These are phyloP conservation scores for Hamiltosporidium magnivora DNA, from an alignment of 371 early-diverging fungal genomes.

Conservation along the genomic window DNA sequence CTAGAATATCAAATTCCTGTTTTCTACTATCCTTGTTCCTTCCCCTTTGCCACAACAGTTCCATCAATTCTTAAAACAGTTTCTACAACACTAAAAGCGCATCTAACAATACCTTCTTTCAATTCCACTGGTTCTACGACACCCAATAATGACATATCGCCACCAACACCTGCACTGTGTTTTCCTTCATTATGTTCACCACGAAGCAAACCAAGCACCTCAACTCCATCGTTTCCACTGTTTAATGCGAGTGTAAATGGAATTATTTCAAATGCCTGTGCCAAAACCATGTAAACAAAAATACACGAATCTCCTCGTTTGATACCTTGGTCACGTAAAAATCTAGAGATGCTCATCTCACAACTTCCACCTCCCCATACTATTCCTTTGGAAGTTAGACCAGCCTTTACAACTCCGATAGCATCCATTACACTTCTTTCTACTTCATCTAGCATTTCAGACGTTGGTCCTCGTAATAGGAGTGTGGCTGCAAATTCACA, in stretches of 20 bases:
- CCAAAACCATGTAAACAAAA: constrained; percentile 47
- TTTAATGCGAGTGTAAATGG: constrained; percentile 52
- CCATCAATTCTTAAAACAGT: background rate
- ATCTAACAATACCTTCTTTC: constrained; percentile 51
- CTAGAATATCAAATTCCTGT: no score
- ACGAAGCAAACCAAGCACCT: constrained; percentile 38
- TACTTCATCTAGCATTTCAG: constrained; percentile 97
- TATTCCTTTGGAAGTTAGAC: constrained; percentile 75
- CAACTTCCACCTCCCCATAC: constrained; percentile 95
- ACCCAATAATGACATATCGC: constrained; percentile 32
- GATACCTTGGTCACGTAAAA: background rate
- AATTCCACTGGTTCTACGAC: constrained; percentile 54
- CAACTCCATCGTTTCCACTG: constrained; percentile 48
- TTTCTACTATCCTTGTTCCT: no score
- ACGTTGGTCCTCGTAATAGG: constrained; percentile 90
- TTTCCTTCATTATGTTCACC: constrained; percentile 20
- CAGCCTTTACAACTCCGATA: constrained; percentile 88
- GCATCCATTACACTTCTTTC: constrained; percentile 95
- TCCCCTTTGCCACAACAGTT: background rate
- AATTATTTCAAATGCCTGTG: constrained; percentile 55
- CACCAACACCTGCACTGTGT: constrained; percentile 13
- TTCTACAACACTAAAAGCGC: constrained; percentile 37
- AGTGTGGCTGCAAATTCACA: constrained; percentile 84
- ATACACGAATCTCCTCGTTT: constrained; percentile 1
- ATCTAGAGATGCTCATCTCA: constrained; percentile 54